A percentile compares a stretch with the other conserved stretches of the same genome.
Evolutionary conservation across 345 rosid genomes (phyloP).

Genomic region (Eucalyptus sp.): DNA sequence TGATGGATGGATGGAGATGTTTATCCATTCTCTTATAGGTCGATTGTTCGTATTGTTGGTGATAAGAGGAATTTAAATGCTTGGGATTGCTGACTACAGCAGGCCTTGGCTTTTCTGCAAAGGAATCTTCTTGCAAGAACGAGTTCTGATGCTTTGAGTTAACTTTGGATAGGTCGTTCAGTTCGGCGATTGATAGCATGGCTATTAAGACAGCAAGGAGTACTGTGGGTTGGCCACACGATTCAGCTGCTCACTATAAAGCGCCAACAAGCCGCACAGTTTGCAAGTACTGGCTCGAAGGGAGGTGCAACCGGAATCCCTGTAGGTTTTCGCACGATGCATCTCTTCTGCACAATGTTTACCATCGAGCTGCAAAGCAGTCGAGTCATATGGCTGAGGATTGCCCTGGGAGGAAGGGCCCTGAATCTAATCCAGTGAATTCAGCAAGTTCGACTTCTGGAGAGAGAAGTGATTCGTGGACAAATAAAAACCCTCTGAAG

Average conservation of each 20-base stretch:
- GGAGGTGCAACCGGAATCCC: constrained; percentile 21
- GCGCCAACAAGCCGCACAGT: not conserved
- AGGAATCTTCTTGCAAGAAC: not conserved
- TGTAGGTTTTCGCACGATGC: constrained; percentile 15
- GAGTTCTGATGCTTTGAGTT: not conserved
- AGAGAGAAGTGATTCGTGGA: not conserved
- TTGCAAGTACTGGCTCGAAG: constrained; percentile 2
- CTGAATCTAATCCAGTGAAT: not conserved
- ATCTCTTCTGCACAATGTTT: not conserved
- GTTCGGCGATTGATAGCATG: not conserved
- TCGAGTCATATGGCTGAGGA: not conserved
- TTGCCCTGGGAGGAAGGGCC: not conserved
- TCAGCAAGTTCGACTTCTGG: not conserved
- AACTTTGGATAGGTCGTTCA: not conserved
- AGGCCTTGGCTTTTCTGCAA: not conserved
- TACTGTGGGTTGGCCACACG: not conserved
- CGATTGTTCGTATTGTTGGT: not conserved
- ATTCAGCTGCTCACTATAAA: not conserved
- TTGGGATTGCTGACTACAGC: not conserved
- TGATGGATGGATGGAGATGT: not conserved
- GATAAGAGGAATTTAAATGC: not conserved
- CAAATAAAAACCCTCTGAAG: not conserved
- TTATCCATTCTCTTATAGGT: not conserved
- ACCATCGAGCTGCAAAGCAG: not conserved
- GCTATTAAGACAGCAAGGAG: not conserved